Percentiles rank a stretch among this genome's conserved stretches.
Conservation (phyloP, 345 rosid species). For the Gossypium stocksii region DNA sequence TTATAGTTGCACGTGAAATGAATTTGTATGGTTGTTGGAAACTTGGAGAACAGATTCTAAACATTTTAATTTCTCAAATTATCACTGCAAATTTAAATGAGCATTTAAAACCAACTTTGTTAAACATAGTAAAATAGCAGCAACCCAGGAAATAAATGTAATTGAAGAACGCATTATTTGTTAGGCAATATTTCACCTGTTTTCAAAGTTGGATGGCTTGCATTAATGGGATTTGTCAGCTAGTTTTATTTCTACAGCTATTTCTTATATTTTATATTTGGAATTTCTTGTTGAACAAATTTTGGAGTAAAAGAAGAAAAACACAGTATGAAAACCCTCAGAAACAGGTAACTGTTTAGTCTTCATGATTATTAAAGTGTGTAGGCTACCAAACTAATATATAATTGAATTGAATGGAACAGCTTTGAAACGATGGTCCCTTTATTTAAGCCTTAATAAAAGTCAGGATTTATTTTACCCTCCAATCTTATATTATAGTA, state of each 20-base stretch:
- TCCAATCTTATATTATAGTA: too few species aligned
- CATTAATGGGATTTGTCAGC: neutral
- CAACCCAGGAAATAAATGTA: neutral
- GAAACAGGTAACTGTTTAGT: neutral
- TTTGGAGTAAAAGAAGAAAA: neutral
- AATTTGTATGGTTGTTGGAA: too few species aligned
- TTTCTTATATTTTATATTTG: neutral
- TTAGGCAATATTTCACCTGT: conserved; percentile 2
- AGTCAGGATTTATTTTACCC: too few species aligned
- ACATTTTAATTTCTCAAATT: neutral
- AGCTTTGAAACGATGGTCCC: neutral
- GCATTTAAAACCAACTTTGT: neutral
- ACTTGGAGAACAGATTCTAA: too few species aligned
- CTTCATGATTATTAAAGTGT: neutral
- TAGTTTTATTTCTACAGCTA: neutral
- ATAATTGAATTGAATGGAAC: neutral
- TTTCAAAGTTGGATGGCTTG: neutral
- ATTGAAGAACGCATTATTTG: neutral
- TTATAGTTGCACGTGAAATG: too few species aligned
- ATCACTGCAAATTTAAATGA: neutral
- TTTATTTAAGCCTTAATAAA: too few species aligned
- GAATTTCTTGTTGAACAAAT: neutral
- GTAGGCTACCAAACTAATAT: conserved; percentile 11
- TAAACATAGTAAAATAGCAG: neutral
- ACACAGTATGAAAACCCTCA: neutral